phyloP scores from a whole-genome alignment of 1,139 yeast species.

The Saccharomyces hybrid region DNA sequence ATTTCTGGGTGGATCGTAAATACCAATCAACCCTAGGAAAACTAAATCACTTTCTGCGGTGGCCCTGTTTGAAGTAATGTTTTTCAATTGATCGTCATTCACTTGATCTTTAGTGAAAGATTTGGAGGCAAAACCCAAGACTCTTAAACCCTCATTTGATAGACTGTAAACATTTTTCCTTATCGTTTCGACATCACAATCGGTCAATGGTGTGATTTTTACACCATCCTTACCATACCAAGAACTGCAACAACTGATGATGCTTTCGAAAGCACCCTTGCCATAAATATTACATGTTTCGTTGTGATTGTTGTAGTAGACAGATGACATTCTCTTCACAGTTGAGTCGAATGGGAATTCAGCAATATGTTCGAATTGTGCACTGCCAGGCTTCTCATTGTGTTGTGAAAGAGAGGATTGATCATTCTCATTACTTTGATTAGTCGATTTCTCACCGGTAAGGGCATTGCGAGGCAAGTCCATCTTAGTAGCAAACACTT shows the following conservation, averaged over 20 bases:
- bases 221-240: slow-evolving; percentile 45
- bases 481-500: slow-evolving; percentile 42
- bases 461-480: slow-evolving; percentile 62
- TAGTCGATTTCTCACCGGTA: slow-evolving; percentile 52
- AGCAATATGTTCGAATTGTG: slow-evolving; percentile 32
- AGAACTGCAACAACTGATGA: slow-evolving; percentile 54
- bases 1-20: slow-evolving; percentile 96
- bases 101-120: slow-evolving; percentile 38
- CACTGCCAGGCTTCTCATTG: slow-evolving; percentile 4
- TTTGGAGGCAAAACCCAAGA: slow-evolving; percentile 65
- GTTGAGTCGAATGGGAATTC: slow-evolving; percentile 85
- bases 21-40: slow-evolving; percentile 83
- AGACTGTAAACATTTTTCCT: slow-evolving; percentile 52
- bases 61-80: slow-evolving; percentile 18
- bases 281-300: slow-evolving; percentile 55
- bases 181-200: slow-evolving; percentile 42
- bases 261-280: slow-evolving; percentile 85
- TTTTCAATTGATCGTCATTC: slow-evolving; percentile 16
- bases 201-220: slow-evolving; percentile 42
- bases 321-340: slow-evolving; percentile 87
- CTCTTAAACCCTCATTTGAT: slow-evolving; percentile 83
- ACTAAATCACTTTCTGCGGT: slow-evolving; percentile 66
- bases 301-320: slow-evolving; percentile 44
- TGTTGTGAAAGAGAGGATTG: slow-evolving; percentile 1
- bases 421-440: slow-evolving; percentile 33